Percentiles rank a stretch among this genome's conserved stretches.
Evolutionary conservation across 2,329 filamentous ascomycete genomes (phyloP).

Genomic region (Aureobasidium sp.): DNA sequence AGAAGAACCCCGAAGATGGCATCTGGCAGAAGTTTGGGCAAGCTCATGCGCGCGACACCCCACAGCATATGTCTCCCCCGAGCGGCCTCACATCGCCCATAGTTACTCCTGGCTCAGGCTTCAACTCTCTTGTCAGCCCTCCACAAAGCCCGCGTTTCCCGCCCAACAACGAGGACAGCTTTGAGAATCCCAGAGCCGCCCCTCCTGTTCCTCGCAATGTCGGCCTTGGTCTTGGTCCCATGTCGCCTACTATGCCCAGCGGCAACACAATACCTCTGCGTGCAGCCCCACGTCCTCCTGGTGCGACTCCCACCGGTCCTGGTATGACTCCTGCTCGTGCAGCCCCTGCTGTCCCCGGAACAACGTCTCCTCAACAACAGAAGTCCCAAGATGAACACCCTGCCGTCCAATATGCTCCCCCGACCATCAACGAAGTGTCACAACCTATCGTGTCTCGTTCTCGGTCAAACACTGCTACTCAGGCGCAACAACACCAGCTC

Average conservation of each 20-base stretch:
- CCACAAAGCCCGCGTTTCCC: slow-evolving; percentile 82
- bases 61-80: slow-evolving; percentile 29
- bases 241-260: slow-evolving; percentile 28
- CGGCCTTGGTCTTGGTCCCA: slow-evolving; percentile 34
- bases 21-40: slow-evolving; percentile 96
- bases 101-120: slow-evolving; percentile 39
- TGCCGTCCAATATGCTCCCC: slow-evolving; percentile 37
- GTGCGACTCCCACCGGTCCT: slow-evolving; percentile 76
- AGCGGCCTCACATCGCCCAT: slow-evolving; percentile 19
- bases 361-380: slow-evolving; percentile 35
- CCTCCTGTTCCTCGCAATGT: slow-evolving; percentile 67
- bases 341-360: neutral
- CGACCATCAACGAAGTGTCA: slow-evolving; percentile 32
- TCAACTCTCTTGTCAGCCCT: slow-evolving; percentile 61
- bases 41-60: slow-evolving; percentile 54
- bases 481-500: slow-evolving; percentile 32
- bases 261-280: slow-evolving; percentile 54
- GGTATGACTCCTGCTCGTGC: slow-evolving; percentile 1
- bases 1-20: slow-evolving; percentile 72
- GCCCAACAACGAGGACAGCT: slow-evolving; percentile 83
- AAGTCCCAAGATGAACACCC: slow-evolving; percentile 31
- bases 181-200: slow-evolving; percentile 91
- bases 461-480: slow-evolving; percentile 16
- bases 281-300: slow-evolving; percentile 81
- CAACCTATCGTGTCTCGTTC: slow-evolving; percentile 18